These are phyloP conservation scores for Penicillium lagena DNA, from an alignment of 495 filamentous ascomycete species.

Conservation along the genomic window DNA sequence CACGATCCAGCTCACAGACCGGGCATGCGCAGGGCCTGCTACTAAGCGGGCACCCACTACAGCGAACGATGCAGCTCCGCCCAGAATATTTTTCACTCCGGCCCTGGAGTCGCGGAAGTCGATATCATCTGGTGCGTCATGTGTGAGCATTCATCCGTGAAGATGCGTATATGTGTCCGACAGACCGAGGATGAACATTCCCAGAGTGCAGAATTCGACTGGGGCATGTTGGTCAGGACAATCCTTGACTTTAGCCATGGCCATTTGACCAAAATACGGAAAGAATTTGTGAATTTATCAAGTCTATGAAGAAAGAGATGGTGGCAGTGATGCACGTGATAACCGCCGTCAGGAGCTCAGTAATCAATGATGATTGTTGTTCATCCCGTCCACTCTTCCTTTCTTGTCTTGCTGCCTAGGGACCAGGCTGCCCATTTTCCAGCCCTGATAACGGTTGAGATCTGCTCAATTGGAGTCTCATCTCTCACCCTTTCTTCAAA, in stretches of 20 bases:
- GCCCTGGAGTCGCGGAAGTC: constrained; percentile 55
- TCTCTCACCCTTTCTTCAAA: constrained; percentile 9
- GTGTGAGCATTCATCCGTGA: constrained; percentile 12
- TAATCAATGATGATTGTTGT: constrained; percentile 3
- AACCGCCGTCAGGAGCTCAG: constrained; percentile 13
- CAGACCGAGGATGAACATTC: constrained; percentile 94
- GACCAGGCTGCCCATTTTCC: not conserved
- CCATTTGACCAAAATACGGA: not conserved
- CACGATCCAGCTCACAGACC: constrained; percentile 80
- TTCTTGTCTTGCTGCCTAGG: constrained; percentile 3
- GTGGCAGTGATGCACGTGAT: not conserved
- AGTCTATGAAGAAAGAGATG: not conserved
- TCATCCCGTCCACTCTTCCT: not conserved
- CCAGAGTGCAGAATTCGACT: constrained; percentile 80
- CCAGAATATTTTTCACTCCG: constrained; percentile 63
- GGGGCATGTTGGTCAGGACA: constrained; percentile 1
- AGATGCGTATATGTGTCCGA: no score
- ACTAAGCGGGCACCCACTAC: constrained; percentile 86
- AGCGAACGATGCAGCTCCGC: constrained; percentile 81
- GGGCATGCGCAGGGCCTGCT: constrained; percentile 40
- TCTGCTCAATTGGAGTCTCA: constrained; percentile 8
- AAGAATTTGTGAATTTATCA: constrained; percentile 1
- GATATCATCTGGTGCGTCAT: constrained; percentile 69
- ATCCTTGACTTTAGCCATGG: constrained; percentile 10
- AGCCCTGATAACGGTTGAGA: no score